A percentile compares a stretch with the other conserved stretches of the same genome.
phyloP scores from a whole-genome alignment of 345 rosid species.

The Hypericum perforatum region DNA sequence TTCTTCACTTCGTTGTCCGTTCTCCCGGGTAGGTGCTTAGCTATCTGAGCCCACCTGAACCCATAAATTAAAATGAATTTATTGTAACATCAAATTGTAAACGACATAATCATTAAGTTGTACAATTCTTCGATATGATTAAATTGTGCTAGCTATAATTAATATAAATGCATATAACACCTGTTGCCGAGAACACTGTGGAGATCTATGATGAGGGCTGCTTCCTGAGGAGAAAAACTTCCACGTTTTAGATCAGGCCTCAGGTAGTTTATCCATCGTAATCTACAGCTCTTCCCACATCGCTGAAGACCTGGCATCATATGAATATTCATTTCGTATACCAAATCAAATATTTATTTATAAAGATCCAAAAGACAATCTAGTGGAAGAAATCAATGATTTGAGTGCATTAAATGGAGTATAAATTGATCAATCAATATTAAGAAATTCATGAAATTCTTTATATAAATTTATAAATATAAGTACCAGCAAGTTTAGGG shows the following conservation, averaged over 20 bases:
- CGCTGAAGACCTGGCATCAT: conserved; percentile 60
- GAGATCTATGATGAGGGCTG: conserved; percentile 86
- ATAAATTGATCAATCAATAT: not conserved
- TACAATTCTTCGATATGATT: too few species aligned
- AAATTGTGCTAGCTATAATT: too few species aligned
- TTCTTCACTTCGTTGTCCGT: conserved; percentile 30
- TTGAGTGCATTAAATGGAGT: too few species aligned
- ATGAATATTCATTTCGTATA: not conserved
- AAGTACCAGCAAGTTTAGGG: conserved; percentile 78
- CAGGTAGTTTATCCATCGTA: conserved; percentile 92
- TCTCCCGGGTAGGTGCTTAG: conserved; percentile 25
- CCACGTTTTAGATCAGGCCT: conserved; percentile 95
- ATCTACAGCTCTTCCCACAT: conserved; percentile 97
- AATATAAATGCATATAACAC: conserved; percentile 12
- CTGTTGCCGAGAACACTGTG: conserved; percentile 94
- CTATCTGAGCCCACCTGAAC: conserved; percentile 27
- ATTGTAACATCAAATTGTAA: not conserved
- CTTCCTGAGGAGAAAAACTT: conserved; percentile 90
- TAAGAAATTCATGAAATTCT: not conserved
- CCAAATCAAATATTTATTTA: not conserved
- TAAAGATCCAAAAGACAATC: not conserved
- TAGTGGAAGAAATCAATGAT: not conserved
- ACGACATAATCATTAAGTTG: too few species aligned
- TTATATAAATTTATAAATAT: not conserved
- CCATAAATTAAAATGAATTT: not conserved